Base-by-base conservation (phyloP, 257 asterid species). In the Lycium ferocissimum region DNA sequence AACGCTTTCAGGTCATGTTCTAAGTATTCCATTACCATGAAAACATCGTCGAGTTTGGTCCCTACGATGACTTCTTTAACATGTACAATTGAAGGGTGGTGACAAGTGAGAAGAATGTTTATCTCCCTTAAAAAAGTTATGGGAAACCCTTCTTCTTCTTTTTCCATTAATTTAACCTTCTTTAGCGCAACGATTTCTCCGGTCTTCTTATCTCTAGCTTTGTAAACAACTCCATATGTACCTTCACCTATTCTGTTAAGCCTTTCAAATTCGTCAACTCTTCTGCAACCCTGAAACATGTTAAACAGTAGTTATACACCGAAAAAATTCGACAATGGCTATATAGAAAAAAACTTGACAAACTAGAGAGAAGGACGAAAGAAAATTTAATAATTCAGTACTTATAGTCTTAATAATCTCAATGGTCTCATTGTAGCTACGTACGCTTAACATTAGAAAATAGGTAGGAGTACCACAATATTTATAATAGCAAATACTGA, bases 1-100 rank as follows among this genome's bases (percentile, higher is more conserved):
- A 95, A 84, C 66, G 84, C 94, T 88, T 92, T 92, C 62, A 95
- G 90, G 86, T 95, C 98, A 81, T 93, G 97, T 88, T 95, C 97
- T 97, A 95, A 92, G 90, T 95, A 95, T 88, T 95, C 98, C 98
- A 95, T 95, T 82, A 92, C 97, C 93, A 94, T 91, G 87, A 84
- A 95, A 84, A 95, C 88, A 89, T 91, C 85, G 83, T 93, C 95
- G 83, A 90, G 94, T 86, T 79, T 87, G 88, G 89, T 91, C 14
- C 95, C 98, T 3, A 92, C 93, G 49, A 94, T 98, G n/a, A 94
- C 96, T 90, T 95, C 98, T 89, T 94, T 95, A 53, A 92, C 98
- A 87, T 93, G 91, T 82, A 93, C 95, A 91, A 94, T 90, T 33
- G 93, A 92, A 9, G 94, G 93, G 86, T 95, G 98, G 86, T 91